phyloP scores from a whole-genome alignment of 78 protist species.

The Dictyostelium brefeldianum region DNA sequence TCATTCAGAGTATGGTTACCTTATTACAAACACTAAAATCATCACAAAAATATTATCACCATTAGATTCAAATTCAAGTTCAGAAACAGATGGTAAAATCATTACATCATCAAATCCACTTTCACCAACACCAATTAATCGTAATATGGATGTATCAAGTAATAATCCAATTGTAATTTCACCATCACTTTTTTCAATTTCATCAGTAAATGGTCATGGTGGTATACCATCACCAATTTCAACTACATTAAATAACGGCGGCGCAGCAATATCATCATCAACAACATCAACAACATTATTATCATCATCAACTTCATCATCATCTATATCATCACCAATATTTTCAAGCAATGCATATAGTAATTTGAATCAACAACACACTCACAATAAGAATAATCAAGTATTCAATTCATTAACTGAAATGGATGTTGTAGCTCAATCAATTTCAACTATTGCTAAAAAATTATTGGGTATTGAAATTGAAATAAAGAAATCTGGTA shows the following conservation, averaged over 20 bases:
- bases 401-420: slow-evolving; percentile 32
- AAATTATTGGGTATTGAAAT: slow-evolving; percentile 44
- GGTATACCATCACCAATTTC: neutral
- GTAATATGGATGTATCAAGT: neutral
- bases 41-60: slow-evolving; percentile 68
- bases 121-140: slow-evolving; percentile 10
- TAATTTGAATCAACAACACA: slow-evolving; percentile 16
- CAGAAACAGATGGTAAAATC: slow-evolving; percentile 48
- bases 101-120: neutral
- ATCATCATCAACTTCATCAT: neutral
- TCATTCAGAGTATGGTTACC: slow-evolving; percentile 54
- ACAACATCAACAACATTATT: neutral
- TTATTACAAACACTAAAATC: slow-evolving; percentile 33
- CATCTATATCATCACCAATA: neutral
- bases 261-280: neutral
- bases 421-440: slow-evolving; percentile 73
- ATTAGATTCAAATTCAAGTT: slow-evolving; percentile 29
- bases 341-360: neutral
- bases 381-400: neutral
- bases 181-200: neutral
- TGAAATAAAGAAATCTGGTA: slow-evolving; percentile 44
- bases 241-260: neutral
- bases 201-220: neutral
- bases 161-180: neutral
- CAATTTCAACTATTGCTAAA: slow-evolving; percentile 66